Base-by-base conservation (phyloP, 2,329 filamentous ascomycete species). In the Botryotinia calthae region DNA sequence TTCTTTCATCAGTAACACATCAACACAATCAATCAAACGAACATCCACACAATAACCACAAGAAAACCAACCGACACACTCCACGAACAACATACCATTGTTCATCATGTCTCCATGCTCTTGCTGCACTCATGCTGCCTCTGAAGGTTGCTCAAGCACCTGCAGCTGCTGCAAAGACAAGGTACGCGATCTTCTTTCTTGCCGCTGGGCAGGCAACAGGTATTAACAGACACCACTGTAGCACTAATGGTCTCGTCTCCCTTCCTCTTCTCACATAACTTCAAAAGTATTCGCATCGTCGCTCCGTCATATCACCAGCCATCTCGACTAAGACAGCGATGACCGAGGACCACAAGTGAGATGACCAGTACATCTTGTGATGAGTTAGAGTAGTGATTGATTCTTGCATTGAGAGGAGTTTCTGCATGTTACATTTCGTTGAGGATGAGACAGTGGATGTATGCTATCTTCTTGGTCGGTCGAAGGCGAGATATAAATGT, bases 151-250 rank as follows among this genome's bases (percentile, higher is more conserved):
- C 65, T 42, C 65, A 40, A 48, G 20, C 62, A 56, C 48, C 28
- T 67, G 65, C 65, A 28, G 46, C 46, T 67, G 65, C 48, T 67
- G 65, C 65, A 67, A 56, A 22, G 65, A 67, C n/a, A 42, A 67
- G 65, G 65, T 67, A 56, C 18, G 31, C 25, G 7, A n/a, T n/a
- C 31, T n/a, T 67, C 34, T 56, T 25, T 34, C 28, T 37, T n/a
- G 25, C 48, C 18, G 3, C 40, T 25, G n/a, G 28, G 10, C 16
- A 56, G 12, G 25, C 7, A 54, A 6, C 28, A n/a, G 18, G n/a
- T 56, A 42, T 42, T 67, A 40, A 67, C 48, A 28, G 8, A 18
- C 18, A 56, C 65, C 20, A 40, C 34, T 40, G 51, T 28, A 67
- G 65, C 65, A 67, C 48, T 67, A 22, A 67, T n/a, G 20, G 28